Base-by-base conservation (phyloP, 2,329 filamentous ascomycete species). In the Aspergillus sp. region DNA sequence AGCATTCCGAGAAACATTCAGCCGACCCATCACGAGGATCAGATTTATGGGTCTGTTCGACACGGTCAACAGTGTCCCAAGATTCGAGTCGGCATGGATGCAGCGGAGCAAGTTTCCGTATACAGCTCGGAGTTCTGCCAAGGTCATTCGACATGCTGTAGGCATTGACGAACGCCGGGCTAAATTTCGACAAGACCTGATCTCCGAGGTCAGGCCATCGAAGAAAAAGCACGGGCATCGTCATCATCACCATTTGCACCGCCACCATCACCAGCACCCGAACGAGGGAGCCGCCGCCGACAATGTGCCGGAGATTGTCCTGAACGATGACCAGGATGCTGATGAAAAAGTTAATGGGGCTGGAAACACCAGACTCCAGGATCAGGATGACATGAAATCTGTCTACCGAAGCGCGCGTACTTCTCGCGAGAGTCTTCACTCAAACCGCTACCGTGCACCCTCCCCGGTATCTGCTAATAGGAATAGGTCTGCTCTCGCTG, bases 31-130 rank as follows among this genome's bases (percentile, higher is more conserved):
- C 1, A 82, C 85, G 7, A 81, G 88, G 0, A 90, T 93, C 59
- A 81, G 82, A 2, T 93, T 93, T 63, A 77, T 93, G 1, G 90
- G 90, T 0, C 78, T 95, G 0, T 93, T 93, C 61, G 90, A 93
- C 64, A 91, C 89, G 0, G 90, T 93, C 62, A 93, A 93, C 66
- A 90, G 87, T 8, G 89, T 92, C 0, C 89, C 89, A 1, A 81
- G 83, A 3, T 95, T 95, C 58, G 90, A 95, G 72, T 84, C 79
- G 45, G 81, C 79, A 5, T 81, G 76, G 75, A 93, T 93, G 88
- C 84, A 90, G 67, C 83, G 90, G 38, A 90, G 83, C 67, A 91
- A 88, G 68, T 91, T 91, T 42, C 89, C 89, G 0, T 77, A 77
- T 53, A 83, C 81, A 0, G 81, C 82, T 18, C 76, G 79, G 55